Evolutionary conservation across 2,329 filamentous ascomycete genomes (phyloP).

Genomic region (Alternaria tenuissima): DNA sequence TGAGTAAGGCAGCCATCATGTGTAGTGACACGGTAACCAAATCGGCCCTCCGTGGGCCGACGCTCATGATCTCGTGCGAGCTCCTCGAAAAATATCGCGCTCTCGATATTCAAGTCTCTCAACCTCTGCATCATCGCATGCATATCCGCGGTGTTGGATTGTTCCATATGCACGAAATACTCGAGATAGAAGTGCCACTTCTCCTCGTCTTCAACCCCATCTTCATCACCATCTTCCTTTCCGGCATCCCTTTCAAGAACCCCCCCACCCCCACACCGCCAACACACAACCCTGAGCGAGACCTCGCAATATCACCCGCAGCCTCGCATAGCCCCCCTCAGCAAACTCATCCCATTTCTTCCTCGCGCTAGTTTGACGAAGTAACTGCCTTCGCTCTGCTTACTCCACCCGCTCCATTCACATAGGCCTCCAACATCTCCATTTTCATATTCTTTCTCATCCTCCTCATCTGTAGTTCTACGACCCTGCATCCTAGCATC

Average conservation of each 20-base stretch:
- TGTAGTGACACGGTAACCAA: background rate
- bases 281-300: no score
- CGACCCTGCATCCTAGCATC: background rate
- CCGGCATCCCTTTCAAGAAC: no score
- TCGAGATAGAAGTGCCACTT: no score
- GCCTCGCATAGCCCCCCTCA: background rate
- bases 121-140: no score
- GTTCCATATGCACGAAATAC: no score
- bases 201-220: no score
- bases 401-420: background rate
- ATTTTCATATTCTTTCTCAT: background rate
- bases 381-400: background rate
- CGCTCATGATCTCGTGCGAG: background rate
- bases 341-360: background rate
- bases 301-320: no score
- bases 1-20: background rate
- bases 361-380: background rate
- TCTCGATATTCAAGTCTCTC: no score
- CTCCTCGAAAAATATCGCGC: background rate
- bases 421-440: background rate
- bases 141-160: no score
- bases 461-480: background rate
- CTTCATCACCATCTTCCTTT: no score
- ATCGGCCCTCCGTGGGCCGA: fast-evolving
- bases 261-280: no score